Base-by-base conservation (phyloP, 2,329 filamentous ascomycete species). In the Bertia moriformis region DNA sequence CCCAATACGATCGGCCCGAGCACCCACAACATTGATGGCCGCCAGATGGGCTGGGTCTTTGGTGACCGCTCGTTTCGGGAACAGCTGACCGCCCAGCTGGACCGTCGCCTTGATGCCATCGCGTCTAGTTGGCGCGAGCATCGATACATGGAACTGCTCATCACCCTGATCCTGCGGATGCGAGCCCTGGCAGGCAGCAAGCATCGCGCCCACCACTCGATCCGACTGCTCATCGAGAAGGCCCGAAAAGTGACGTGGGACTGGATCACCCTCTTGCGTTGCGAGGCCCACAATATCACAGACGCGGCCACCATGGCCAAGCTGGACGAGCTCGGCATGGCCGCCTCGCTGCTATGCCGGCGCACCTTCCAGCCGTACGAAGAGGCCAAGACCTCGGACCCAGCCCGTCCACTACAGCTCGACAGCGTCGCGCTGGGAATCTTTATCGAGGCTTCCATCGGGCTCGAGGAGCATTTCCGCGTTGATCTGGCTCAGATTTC, bases 71-170 rank as follows among this genome's bases (percentile, higher is more conserved):
- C 19, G 0, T 67, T 71, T 40, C 67, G 64, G 39, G 14, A 32
- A 0, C 50, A 48, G 18, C 48, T 72, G 1, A 29, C 62, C 0
- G 45, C 57, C 2, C 61, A 69, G 37, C 47, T 72, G 0, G 42
- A 51, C 7, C 14, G 14, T 7, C 32, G 32, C 15, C 29, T 71
- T 0, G 48, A 58, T 1, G 44, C 44, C 0, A 62, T 72, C 19
- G 48, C 52, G 0, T 51, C 52, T 1, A 73, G 69, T 38, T 71
- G 65, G 62, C 56, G 66, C 0, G 68, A 72, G 42, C 54, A 49
- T 0, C 46, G 63, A 35, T 63, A 60, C 37, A 69, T 73, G 66
- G 61, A 68, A 17, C 57, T 59, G 1, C 37, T 71, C 1, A 52
- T 72, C 3, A 61, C 57, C 0, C 45, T 73, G 3, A 46, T 56